These are phyloP conservation scores for Daedaleopsis nitida DNA, from an alignment of 768 basidiomycete species.

Conservation along the genomic window DNA sequence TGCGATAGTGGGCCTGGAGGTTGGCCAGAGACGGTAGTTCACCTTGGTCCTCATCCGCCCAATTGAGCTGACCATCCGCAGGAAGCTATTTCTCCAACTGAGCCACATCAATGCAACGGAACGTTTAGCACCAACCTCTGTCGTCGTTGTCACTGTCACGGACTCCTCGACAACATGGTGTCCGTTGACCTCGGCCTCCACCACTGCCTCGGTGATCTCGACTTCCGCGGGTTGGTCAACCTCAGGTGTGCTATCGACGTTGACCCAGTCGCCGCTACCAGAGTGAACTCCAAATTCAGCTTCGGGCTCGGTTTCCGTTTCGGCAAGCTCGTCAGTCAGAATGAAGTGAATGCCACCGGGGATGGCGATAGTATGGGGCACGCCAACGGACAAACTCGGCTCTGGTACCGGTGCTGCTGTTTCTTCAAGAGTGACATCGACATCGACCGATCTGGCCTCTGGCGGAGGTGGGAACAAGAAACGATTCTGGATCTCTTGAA, in stretches of 20 bases:
- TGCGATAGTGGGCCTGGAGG: conserved; percentile 76
- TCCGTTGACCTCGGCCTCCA: conserved; percentile 24
- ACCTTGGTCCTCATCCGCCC: conserved; percentile 82
- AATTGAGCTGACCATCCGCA: conserved; percentile 56
- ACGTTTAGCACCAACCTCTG: conserved; percentile 18
- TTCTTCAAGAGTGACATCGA: neutral
- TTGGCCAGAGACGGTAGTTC: conserved; percentile 78
- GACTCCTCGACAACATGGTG: conserved; percentile 29
- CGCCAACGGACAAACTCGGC: conserved; percentile 38
- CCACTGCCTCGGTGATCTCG: conserved; percentile 24
- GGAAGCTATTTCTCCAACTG: conserved; percentile 11
- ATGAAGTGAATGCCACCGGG: conserved; percentile 76
- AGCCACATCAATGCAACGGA: neutral
- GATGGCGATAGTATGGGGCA: conserved; percentile 37
- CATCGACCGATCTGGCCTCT: neutral
- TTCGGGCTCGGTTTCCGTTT: conserved; percentile 30
- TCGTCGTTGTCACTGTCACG: conserved; percentile 23
- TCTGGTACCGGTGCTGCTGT: neutral
- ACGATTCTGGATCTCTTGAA: conserved; percentile 57
- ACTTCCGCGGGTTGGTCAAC: conserved; percentile 20
- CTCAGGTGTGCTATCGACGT: conserved; percentile 26
- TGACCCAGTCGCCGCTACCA: conserved; percentile 48
- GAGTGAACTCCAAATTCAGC: neutral
- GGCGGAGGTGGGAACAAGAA: conserved; percentile 51
- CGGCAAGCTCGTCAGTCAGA: conserved; percentile 78